A percentile compares a stretch with the other conserved stretches of the same genome.
phyloP scores from a whole-genome alignment of 176 grass and related monocot genomes.

The Bonia amplexicaulis region DNA sequence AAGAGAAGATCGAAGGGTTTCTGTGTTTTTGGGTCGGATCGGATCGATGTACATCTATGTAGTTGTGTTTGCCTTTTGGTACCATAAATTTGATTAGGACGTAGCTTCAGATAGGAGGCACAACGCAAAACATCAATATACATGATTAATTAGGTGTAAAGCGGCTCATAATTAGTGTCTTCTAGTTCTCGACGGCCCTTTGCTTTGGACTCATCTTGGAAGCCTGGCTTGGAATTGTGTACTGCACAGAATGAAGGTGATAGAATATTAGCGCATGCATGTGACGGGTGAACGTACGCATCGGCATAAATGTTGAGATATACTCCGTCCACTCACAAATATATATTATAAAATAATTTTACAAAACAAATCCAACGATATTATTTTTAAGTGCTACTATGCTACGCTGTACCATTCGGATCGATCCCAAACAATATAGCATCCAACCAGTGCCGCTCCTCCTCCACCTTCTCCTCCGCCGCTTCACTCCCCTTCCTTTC shows the following conservation, averaged over 20 bases:
- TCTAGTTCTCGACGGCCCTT: conserved; percentile 35
- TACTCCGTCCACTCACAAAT: too few species aligned
- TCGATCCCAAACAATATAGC: too few species aligned
- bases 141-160: conserved; percentile 15
- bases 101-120: not conserved
- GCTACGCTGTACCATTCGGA: too few species aligned
- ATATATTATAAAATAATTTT: too few species aligned
- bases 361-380: too few species aligned
- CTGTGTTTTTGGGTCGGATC: conserved; percentile 1
- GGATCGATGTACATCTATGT: not conserved
- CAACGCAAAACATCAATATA: not conserved
- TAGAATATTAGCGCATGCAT: conserved; percentile 31
- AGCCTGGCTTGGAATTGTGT: conserved; percentile 30
- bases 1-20: not conserved
- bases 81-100: conserved; percentile 26
- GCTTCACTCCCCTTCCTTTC: too few species aligned
- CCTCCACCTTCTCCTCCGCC: too few species aligned
- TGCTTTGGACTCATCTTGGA: conserved; percentile 41
- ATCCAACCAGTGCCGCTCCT: too few species aligned
- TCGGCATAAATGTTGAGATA: conserved; percentile 19
- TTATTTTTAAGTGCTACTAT: too few species aligned
- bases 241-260: conserved; percentile 21
- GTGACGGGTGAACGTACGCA: not conserved
- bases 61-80: conserved; percentile 4
- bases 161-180: conserved; percentile 19